Conservation (phyloP, 164 flowering plant genomes). For the Akebia trifoliata region DNA sequence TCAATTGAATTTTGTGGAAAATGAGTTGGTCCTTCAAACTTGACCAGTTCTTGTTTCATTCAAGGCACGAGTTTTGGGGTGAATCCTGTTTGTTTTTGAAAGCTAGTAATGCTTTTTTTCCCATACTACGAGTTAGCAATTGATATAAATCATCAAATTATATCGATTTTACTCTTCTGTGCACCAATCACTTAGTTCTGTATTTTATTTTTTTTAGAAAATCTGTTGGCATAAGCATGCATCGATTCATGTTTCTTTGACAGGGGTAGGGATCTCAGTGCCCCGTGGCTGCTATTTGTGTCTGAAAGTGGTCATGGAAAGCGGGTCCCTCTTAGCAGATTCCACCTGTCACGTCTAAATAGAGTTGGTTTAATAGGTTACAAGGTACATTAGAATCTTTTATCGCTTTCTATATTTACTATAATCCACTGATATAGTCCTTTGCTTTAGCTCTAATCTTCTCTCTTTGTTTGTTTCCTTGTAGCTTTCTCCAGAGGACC, state of each 20-base stretch:
- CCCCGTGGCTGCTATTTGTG: constrained; percentile 89
- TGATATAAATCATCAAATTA: too few species aligned
- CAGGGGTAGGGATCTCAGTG: constrained; percentile 37
- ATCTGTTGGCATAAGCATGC: too few species aligned
- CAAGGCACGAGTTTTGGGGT: not conserved
- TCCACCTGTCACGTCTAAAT: constrained; percentile 56
- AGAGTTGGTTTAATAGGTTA: constrained; percentile 83
- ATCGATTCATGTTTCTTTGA: not conserved
- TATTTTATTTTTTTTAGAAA: too few species aligned
- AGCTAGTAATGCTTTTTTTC: too few species aligned
- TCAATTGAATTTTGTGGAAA: not conserved
- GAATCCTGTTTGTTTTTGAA: not conserved
- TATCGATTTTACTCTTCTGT: too few species aligned
- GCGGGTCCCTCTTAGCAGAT: constrained; percentile 85
- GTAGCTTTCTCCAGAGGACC: constrained; percentile 67
- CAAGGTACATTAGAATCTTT: constrained; percentile 45
- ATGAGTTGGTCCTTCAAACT: not conserved
- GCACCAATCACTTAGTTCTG: too few species aligned
- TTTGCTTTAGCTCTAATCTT: not conserved
- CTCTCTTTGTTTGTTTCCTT: not conserved
- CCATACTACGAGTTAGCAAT: too few species aligned
- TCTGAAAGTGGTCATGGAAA: constrained; percentile 87
- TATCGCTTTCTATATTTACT: not conserved
- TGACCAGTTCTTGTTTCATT: not conserved
- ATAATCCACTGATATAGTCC: not conserved